Evolutionary conservation across 2,329 filamentous ascomycete species (phyloP).

Genomic region (Fusarium subglutinans): DNA sequence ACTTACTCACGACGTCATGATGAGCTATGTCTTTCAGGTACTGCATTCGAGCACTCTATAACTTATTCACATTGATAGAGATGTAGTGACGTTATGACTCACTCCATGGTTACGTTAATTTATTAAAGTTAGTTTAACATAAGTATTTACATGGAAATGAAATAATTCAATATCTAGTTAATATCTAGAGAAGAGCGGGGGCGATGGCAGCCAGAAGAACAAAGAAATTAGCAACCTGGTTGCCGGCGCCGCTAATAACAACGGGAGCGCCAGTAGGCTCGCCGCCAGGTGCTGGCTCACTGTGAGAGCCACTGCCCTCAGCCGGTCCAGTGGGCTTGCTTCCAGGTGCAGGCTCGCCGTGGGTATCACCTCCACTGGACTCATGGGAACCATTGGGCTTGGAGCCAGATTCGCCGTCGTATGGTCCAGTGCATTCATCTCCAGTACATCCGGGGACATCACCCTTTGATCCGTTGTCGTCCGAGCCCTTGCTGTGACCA

Average conservation of each 20-base stretch:
- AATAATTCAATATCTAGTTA: no score
- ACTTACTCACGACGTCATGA: no score
- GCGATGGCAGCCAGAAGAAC: slow-evolving; percentile 27
- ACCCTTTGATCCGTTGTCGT: background rate
- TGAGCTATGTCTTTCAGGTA: rapidly evolving
- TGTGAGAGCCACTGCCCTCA: background rate
- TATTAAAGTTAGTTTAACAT: no score
- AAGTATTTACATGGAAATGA: no score
- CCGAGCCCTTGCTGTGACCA: background rate
- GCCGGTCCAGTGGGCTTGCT: background rate
- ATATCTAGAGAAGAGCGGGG: slow-evolving; percentile 22
- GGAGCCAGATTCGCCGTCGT: background rate
- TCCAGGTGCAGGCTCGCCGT: background rate
- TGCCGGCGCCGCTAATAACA: slow-evolving; percentile 24
- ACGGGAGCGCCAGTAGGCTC: slow-evolving; percentile 5
- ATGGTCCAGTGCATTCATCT: background rate
- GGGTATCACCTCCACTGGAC: background rate
- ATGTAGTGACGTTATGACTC: no score
- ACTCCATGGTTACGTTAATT: no score
- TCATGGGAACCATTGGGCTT: background rate
- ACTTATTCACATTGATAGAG: no score
- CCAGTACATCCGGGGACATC: background rate
- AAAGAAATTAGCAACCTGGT: slow-evolving; percentile 26
- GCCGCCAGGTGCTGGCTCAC: background rate
- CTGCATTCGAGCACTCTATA: no score